A percentile compares a stretch with the other conserved stretches of the same genome.
These are phyloP conservation scores for Microsporum ferrugineum DNA, from an alignment of 2,329 filamentous ascomycete genomes.

Conservation along the genomic window DNA sequence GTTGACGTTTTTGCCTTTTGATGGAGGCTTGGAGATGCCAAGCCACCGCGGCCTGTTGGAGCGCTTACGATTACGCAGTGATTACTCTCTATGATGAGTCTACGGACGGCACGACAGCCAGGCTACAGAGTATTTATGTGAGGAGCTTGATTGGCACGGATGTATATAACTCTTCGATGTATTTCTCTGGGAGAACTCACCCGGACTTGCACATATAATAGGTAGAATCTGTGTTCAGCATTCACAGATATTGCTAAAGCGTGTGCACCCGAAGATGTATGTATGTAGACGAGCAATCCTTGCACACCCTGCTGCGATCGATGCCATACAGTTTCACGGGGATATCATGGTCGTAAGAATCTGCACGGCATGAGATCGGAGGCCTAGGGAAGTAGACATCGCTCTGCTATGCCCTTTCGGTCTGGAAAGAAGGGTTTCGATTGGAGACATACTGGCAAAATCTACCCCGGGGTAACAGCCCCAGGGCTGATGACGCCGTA, in stretches of 20 bases:
- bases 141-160: neutral
- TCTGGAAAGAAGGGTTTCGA: no score
- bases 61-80: neutral
- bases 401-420: no score
- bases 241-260: no score
- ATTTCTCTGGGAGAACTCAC: neutral
- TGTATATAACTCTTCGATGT: neutral
- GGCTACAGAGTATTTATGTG: neutral
- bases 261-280: neutral
- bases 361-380: neutral
- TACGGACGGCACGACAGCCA: neutral
- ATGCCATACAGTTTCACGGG: neutral
- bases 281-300: neutral
- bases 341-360: neutral
- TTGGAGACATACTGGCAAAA: no score
- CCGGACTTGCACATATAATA: neutral
- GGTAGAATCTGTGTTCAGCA: no score
- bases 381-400: no score
- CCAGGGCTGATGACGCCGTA: no score
- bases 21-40: neutral
- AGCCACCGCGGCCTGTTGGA: neutral
- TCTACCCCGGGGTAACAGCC: no score
- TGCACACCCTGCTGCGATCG: neutral
- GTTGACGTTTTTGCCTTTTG: neutral
- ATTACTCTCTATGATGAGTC: neutral